Conservation (phyloP, 2,329 filamentous ascomycete species). For the Hortaea sp. region DNA sequence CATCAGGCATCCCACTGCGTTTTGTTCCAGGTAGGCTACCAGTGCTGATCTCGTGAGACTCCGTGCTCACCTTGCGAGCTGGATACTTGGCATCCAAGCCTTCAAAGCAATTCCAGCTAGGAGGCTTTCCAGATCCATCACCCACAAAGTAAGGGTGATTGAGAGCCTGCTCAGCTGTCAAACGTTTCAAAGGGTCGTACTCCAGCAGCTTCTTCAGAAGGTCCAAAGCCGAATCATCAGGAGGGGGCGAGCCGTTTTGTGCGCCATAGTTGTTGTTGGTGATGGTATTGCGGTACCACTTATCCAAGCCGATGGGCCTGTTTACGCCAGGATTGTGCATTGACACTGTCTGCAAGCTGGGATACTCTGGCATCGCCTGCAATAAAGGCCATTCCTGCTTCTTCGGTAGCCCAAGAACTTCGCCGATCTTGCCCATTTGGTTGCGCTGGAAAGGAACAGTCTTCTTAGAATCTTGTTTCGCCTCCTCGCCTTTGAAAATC, state of each 20-base stretch:
- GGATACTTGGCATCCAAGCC: slow-evolving; percentile 84
- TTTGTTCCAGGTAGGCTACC: slow-evolving; percentile 86
- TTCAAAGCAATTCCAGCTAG: slow-evolving; percentile 81
- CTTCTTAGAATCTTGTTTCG: slow-evolving; percentile 98
- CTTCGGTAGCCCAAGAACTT: slow-evolving; percentile 83
- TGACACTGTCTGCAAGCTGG: slow-evolving; percentile 25
- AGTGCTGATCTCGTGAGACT: slow-evolving; percentile 92
- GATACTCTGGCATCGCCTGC: slow-evolving; percentile 75
- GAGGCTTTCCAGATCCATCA: slow-evolving; percentile 24
- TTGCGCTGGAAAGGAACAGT: slow-evolving; percentile 94
- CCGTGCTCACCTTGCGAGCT: slow-evolving; percentile 77
- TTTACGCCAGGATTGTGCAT: slow-evolving; percentile 40
- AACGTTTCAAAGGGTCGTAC: slow-evolving; percentile 80
- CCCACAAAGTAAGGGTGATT: slow-evolving; percentile 74
- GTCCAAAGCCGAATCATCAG: slow-evolving; percentile 60
- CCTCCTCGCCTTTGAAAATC: slow-evolving; percentile 97
- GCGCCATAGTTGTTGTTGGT: slow-evolving; percentile 37
- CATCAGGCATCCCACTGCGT: slow-evolving; percentile 74
- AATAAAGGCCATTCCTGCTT: slow-evolving; percentile 85
- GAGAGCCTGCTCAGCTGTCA: slow-evolving; percentile 82
- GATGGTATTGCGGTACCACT: slow-evolving; percentile 45
- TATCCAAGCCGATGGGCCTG: slow-evolving; percentile 55
- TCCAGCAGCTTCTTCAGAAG: slow-evolving; percentile 75
- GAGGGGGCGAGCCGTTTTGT: slow-evolving; percentile 24
- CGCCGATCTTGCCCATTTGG: slow-evolving; percentile 98